phyloP scores from a whole-genome alignment of 2,329 filamentous ascomycete genomes.

The Bipolaris oryzae region DNA sequence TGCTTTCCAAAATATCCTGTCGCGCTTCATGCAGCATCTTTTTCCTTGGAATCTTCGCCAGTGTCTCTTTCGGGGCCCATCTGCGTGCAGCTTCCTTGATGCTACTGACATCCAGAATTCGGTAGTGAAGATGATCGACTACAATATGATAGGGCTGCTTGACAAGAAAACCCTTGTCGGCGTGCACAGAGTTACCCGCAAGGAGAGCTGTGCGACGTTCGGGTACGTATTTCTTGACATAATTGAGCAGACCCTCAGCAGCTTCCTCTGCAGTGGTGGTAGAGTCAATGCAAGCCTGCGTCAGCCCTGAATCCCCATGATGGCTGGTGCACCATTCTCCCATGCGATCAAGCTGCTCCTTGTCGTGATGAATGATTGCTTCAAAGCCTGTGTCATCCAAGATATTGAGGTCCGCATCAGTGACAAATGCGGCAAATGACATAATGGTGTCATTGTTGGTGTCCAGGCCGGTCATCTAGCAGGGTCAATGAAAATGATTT shows the following conservation, averaged over 20 bases:
- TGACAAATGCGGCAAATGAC: slow-evolving; percentile 91
- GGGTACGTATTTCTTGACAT: slow-evolving; percentile 76
- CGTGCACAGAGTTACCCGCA: slow-evolving; percentile 92
- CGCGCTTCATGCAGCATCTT: slow-evolving; percentile 78
- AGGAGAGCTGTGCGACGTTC: slow-evolving; percentile 71
- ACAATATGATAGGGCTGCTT: slow-evolving; percentile 75
- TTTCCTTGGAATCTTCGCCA: slow-evolving; percentile 72
- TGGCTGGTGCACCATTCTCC: slow-evolving; percentile 86
- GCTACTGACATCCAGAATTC: slow-evolving; percentile 88
- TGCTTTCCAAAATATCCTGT: slow-evolving; percentile 93
- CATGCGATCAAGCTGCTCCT: slow-evolving; percentile 76
- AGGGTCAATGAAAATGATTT: slow-evolving; percentile 15
- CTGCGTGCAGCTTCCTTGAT: slow-evolving; percentile 88
- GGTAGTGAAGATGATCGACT: slow-evolving; percentile 80
- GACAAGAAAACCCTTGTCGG: slow-evolving; percentile 80
- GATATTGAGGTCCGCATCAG: slow-evolving; percentile 76
- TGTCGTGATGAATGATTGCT: slow-evolving; percentile 74
- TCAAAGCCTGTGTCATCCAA: slow-evolving; percentile 81
- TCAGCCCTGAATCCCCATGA: slow-evolving; percentile 82
- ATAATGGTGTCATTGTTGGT: slow-evolving; percentile 81
- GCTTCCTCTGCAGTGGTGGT: slow-evolving; percentile 74
- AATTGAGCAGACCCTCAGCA: slow-evolving; percentile 73
- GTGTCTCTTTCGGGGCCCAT: slow-evolving; percentile 71
- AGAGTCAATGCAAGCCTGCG: slow-evolving; percentile 74
- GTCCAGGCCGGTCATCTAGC: slow-evolving; percentile 89